Evolutionary conservation across 257 asterid genomes (phyloP).

Genomic region (Solanum paucissectum): DNA sequence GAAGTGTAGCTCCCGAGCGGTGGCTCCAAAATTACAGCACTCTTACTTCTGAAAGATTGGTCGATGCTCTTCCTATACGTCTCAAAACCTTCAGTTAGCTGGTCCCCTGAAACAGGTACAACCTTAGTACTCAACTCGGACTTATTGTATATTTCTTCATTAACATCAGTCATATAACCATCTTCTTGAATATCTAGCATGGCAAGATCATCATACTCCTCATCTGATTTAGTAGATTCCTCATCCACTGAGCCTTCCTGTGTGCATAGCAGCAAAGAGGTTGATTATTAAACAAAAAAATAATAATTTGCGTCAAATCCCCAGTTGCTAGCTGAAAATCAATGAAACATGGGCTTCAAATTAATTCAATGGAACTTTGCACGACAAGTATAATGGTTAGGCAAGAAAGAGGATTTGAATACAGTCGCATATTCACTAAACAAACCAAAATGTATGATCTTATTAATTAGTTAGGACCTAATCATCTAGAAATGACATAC

Average conservation of each 20-base stretch:
- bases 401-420: background rate
- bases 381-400: background rate
- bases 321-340: background rate
- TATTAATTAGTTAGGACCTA: background rate
- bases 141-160: slow-evolving; percentile 18
- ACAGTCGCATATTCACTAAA: background rate
- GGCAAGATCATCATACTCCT: slow-evolving; percentile 79
- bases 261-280: slow-evolving; percentile 12
- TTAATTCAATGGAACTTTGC: background rate
- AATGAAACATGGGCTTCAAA: background rate
- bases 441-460: background rate
- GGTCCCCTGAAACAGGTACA: slow-evolving; percentile 8
- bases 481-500: background rate
- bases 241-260: slow-evolving; percentile 86
- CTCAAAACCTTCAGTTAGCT: slow-evolving; percentile 7
- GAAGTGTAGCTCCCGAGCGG: slow-evolving; percentile 5
- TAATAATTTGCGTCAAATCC: background rate
- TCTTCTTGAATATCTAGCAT: slow-evolving; percentile 44
- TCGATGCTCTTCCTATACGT: slow-evolving; percentile 22
- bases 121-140: slow-evolving; percentile 6
- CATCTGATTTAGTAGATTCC: slow-evolving; percentile 65
- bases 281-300: background rate
- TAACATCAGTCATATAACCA: slow-evolving; percentile 45
- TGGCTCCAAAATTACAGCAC: slow-evolving; percentile 33
- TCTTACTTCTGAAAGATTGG: slow-evolving; percentile 28